Evolutionary conservation across 192 early-diverging fungal genomes (phyloP), one percentile per base, ranked within the genome.

Genomic region (Paraglomus occultum): DNA sequence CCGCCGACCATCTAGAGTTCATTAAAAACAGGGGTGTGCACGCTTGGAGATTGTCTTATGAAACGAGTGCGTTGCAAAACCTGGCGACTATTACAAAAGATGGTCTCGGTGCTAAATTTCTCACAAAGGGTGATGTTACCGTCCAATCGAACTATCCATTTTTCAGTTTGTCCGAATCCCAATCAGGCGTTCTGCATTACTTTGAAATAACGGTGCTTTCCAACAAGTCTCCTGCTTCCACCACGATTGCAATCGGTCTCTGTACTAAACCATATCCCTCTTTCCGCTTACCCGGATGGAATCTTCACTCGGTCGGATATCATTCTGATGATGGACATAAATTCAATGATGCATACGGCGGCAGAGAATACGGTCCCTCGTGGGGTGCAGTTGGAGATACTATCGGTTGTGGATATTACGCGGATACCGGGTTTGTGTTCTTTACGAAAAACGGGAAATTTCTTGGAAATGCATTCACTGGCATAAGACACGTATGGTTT

Each of bases 381-480:
- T 82, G 68, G 39, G 74, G 74, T 40, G 72, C 77, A 59, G 52
- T 46, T 9, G 81, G 81, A 3, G 83, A 84, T 64, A 75, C 80
- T 1, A 78, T 84, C 54, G 83, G 83, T 6, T 77, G 79, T 20
- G 83, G 83, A 2, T 84, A 82, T 70, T 75, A 79, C 53, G 79
- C 77, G 68, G 69, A 77, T 51, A 79, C 83, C 7, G 83, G 83
- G 0, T 73, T 76, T 47, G 69, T 84, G 20, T 84, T 84, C 51
- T 82, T 80, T 58, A 84, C 83, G 12, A 66, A 72, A 47, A 84
- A 84, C 64, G 83, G 83, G 8, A 51, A 60, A 12, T 72, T 70
- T 63, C 44, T 77, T 8, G 80, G 79, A 15, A 76, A 77, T 51
- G 77, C 75, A 10, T 82, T 53, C 52, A 70, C 69, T 17, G 72